Evolutionary conservation across 2,329 filamentous ascomycete genomes (phyloP).

Genomic region (Claviceps spartinae): DNA sequence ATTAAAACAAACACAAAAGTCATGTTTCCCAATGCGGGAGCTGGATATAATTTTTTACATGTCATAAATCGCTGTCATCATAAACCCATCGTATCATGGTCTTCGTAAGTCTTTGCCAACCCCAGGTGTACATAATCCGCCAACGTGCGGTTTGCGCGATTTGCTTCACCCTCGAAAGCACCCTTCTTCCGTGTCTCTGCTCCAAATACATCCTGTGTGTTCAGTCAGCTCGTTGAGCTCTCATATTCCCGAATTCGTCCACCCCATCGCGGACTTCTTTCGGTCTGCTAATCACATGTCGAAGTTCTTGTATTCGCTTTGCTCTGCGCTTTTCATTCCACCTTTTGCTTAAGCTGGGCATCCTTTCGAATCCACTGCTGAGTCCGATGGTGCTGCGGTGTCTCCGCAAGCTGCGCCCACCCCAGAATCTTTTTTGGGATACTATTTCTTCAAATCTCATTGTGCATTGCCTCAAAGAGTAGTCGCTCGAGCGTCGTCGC

Average conservation of each 20-base stretch:
- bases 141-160: too few relatives aligned
- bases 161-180: background rate
- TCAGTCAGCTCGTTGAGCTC: background rate
- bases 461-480: constrained; percentile 21
- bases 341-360: constrained; percentile 39
- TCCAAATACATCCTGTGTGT: background rate
- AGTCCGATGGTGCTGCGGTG: constrained; percentile 16
- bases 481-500: constrained; percentile 34
- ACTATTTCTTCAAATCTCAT: constrained; percentile 18
- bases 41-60: background rate
- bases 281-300: constrained; percentile 47
- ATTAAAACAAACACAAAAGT: background rate
- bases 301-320: constrained; percentile 43
- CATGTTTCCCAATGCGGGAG: background rate
- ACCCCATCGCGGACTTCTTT: constrained; percentile 45
- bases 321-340: constrained; percentile 45
- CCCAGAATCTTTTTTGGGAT: constrained; percentile 19
- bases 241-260: constrained; percentile 28
- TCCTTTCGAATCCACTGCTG: constrained; percentile 35
- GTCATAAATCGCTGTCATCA: constrained; percentile 4
- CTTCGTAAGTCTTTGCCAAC: constrained; percentile 2
- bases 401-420: constrained; percentile 16
- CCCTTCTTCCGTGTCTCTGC: too few relatives aligned
- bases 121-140: background rate
- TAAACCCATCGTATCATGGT: constrained; percentile 5